A percentile compares a stretch with the other conserved stretches of the same genome.
Conservation (phyloP, 192 early-diverging fungal genomes). For the Funneliformis geosporum region DNA sequence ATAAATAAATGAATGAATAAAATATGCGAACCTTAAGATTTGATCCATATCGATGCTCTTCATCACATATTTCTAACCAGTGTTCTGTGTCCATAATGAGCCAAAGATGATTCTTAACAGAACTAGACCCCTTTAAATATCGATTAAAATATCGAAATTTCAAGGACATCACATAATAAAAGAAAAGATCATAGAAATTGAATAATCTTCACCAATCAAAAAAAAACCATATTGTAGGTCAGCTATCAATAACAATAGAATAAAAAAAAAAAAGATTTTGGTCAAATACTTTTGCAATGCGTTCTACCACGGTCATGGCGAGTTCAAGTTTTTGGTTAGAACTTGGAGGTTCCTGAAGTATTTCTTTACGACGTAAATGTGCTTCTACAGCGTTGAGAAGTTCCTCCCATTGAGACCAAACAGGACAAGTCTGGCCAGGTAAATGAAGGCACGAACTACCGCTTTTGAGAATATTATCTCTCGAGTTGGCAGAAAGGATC, state of each 20-base stretch:
- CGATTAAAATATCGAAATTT: no score
- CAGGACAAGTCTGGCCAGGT: not conserved
- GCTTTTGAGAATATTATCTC: not conserved
- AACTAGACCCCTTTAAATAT: not conserved
- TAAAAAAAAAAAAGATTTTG: not conserved
- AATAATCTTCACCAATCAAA: not conserved
- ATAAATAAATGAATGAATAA: no score
- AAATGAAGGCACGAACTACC: not conserved
- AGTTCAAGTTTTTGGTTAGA: not conserved
- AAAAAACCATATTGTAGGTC: not conserved
- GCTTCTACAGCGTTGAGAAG: not conserved
- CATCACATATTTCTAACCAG: conserved; percentile 46
- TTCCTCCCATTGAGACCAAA: not conserved
- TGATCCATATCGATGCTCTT: conserved; percentile 45
- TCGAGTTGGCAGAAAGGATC: not conserved
- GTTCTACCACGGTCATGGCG: not conserved
- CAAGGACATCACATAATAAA: not conserved
- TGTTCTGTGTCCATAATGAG: conserved; percentile 39
- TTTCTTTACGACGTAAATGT: not conserved
- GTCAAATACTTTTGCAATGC: conserved; percentile 7
- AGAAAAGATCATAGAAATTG: not conserved
- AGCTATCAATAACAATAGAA: not conserved
- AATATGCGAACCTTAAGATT: conserved; percentile 40
- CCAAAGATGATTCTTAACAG: conserved; percentile 22
- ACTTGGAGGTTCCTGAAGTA: not conserved